Conservation (phyloP, 2,329 filamentous ascomycete species). For the Penicillium sp. region DNA sequence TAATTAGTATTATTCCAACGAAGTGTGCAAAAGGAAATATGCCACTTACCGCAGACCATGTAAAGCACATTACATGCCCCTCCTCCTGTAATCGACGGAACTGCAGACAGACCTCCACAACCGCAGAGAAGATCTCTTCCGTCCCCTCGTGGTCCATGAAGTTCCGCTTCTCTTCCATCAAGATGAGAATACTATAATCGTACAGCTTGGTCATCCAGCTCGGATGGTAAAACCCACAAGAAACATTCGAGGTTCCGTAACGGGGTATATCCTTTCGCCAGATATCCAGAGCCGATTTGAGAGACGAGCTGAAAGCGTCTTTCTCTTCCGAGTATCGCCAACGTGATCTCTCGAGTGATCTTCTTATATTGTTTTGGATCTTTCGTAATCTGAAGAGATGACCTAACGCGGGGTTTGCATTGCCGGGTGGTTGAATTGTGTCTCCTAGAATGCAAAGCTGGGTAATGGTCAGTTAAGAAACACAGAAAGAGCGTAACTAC, state of each 20-base stretch:
- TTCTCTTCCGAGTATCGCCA: constrained; percentile 12
- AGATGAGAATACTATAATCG: constrained; percentile 31
- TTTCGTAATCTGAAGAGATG: constrained; percentile 31
- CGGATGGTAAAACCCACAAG: constrained; percentile 27
- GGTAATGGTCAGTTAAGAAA: neutral
- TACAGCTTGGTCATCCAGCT: constrained; percentile 32
- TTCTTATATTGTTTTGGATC: constrained; percentile 30
- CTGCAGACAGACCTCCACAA: constrained; percentile 29
- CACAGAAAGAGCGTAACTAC: neutral
- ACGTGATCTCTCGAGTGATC: constrained; percentile 18
- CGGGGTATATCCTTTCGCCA: constrained; percentile 33
- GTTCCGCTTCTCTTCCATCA: constrained; percentile 28
- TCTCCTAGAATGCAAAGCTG: constrained; percentile 28
- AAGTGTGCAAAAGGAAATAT: no score
- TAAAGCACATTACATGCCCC: constrained; percentile 32
- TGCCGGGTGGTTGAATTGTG: constrained; percentile 21
- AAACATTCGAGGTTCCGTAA: constrained; percentile 24
- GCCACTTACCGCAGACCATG: constrained; percentile 31
- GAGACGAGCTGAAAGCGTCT: constrained; percentile 14
- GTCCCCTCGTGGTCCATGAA: constrained; percentile 26
- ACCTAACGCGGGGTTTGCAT: constrained; percentile 23
- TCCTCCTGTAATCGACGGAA: constrained; percentile 30
- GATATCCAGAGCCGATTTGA: constrained; percentile 27
- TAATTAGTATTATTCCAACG: neutral
- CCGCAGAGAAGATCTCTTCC: constrained; percentile 26